A percentile compares a stretch with the other conserved stretches of the same genome.
These are phyloP conservation scores for Coemansia sp. DNA, from an alignment of 192 early-diverging fungal genomes.

Conservation along the genomic window DNA sequence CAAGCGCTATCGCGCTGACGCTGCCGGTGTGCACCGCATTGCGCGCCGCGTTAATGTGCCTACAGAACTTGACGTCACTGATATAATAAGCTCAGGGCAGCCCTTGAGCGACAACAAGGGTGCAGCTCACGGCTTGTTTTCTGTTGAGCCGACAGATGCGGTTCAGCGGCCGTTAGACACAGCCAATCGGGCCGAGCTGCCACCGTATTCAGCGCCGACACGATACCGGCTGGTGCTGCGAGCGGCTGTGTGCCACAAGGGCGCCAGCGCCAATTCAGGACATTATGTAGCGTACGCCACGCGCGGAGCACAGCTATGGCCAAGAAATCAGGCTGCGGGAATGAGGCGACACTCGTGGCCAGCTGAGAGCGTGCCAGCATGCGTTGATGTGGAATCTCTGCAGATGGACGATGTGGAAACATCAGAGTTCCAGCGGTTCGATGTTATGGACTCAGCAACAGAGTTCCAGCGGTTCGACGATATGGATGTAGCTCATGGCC, in stretches of 20 bases:
- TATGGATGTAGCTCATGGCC: conserved; percentile 49
- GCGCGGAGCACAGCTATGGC: not conserved
- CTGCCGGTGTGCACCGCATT: conserved; percentile 42
- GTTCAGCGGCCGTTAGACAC: not conserved
- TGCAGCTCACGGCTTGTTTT: no score
- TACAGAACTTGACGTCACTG: conserved; percentile 28
- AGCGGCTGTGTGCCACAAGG: conserved; percentile 62
- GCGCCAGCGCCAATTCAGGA: conserved; percentile 45
- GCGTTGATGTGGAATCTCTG: not conserved
- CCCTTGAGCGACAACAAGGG: conserved; percentile 2
- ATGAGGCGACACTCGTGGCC: conserved; percentile 29
- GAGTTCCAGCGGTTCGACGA: conserved; percentile 60
- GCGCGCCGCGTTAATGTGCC: conserved; percentile 59
- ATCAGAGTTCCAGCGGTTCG: no score
- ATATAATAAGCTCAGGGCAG: conserved; percentile 16
- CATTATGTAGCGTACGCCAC: conserved; percentile 43
- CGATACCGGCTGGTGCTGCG: conserved; percentile 58
- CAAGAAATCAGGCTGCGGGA: not conserved
- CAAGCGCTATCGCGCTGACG: conserved; percentile 64
- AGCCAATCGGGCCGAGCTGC: conserved; percentile 7
- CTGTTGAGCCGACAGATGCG: no score
- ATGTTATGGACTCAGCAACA: not conserved
- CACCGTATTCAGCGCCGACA: conserved; percentile 30
- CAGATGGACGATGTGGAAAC: no score
- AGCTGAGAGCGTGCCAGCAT: not conserved